Evolutionary conservation across 345 rosid genomes (phyloP).

Genomic region (Eutrema japonicum): DNA sequence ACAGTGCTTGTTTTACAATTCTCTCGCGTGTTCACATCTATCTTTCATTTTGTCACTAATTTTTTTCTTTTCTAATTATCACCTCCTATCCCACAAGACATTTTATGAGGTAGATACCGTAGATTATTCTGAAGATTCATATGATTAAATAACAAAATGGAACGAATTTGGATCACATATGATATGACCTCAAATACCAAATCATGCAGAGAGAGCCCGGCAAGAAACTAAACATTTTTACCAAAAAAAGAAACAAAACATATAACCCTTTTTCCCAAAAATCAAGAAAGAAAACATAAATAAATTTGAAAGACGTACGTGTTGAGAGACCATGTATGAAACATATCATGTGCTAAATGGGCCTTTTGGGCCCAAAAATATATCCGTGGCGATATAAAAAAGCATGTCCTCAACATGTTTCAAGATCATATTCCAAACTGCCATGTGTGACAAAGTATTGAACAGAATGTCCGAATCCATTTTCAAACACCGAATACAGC

Average conservation of each 20-base stretch:
- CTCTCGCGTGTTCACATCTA: too few species aligned
- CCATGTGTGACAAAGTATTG: neutral
- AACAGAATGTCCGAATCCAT: neutral
- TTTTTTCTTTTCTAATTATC: too few species aligned
- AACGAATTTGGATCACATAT: conserved; percentile 14
- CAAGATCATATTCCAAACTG: conserved; percentile 5
- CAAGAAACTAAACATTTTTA: neutral
- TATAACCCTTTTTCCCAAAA: too few species aligned
- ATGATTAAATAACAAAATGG: neutral
- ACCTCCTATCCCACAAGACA: too few species aligned
- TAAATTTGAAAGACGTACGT: neutral
- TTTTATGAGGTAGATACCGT: too few species aligned
- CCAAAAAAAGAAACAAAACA: neutral
- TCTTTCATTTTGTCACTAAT: too few species aligned
- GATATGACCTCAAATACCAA: neutral
- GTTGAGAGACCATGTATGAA: conserved; percentile 10
- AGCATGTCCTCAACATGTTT: conserved; percentile 27
- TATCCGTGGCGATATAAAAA: neutral
- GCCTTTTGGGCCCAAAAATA: conserved; percentile 7
- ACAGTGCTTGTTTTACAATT: too few species aligned
- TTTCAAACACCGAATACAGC: neutral
- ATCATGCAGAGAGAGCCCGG: neutral
- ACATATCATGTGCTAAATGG: conserved; percentile 18
- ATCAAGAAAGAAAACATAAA: too few species aligned
- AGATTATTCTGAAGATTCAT: too few species aligned